Percentiles rank a stretch among this genome's conserved stretches.
Evolutionary conservation across 306 rosid species (phyloP).

Genomic region (Canavalia gladiata): DNA sequence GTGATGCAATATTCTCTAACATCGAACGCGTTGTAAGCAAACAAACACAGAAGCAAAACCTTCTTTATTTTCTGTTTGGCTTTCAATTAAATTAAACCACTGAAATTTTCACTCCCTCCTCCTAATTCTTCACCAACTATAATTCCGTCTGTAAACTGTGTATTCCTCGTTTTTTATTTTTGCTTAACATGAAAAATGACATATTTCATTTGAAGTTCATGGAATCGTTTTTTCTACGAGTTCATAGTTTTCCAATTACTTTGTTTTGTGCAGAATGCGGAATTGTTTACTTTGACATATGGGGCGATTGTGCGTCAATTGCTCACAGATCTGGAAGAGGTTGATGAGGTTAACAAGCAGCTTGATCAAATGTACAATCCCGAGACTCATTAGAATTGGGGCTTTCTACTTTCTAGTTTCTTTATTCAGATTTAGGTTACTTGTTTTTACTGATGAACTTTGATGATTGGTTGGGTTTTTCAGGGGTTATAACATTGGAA

Average conservation of each 20-base stretch:
- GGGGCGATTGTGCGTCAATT: conserved; percentile 99
- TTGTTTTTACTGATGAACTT: not conserved
- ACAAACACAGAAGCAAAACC: not conserved
- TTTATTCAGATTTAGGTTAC: not conserved
- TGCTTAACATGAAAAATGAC: not conserved
- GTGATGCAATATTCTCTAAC: conserved; percentile 93
- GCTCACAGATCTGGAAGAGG: conserved; percentile 99
- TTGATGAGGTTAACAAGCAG: conserved; percentile 98
- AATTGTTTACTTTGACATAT: conserved; percentile 94
- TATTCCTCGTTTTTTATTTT: not conserved
- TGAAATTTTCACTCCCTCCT: not conserved
- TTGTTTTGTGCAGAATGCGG: conserved; percentile 76
- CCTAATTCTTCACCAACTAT: not conserved
- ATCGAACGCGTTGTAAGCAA: conserved; percentile 87
- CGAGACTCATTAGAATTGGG: not conserved
- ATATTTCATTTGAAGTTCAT: not conserved
- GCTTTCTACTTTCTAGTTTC: conserved; percentile 15
- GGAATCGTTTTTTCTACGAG: not conserved
- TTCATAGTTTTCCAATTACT: conserved; percentile 2
- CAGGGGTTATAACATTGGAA: conserved; percentile 98
- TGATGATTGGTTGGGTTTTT: conserved; percentile 42
- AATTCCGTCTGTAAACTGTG: not conserved
- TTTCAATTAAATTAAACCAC: conserved; percentile 7
- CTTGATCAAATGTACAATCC: conserved; percentile 86
- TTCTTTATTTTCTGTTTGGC: conserved; percentile 30